phyloP scores from a whole-genome alignment of 129 eudicot species.

The Helichrysum umbraculigerum region DNA sequence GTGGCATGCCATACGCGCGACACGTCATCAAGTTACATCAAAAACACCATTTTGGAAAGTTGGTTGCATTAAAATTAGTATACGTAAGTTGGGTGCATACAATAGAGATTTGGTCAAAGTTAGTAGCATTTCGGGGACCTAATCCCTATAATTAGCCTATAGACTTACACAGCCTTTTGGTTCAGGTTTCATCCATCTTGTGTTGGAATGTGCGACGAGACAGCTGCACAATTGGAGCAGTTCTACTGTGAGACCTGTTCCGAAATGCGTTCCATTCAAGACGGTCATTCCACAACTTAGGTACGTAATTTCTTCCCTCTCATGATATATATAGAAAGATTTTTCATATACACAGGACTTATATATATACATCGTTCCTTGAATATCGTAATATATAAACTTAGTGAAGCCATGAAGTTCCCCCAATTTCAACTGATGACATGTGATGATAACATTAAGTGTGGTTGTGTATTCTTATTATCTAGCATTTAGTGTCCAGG shows the following conservation, averaged over 20 bases:
- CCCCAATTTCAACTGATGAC: too few species aligned
- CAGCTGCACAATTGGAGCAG: conserved; percentile 55
- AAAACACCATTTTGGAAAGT: too few species aligned
- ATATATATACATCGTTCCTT: background rate
- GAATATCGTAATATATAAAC: background rate
- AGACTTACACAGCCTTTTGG: conserved; percentile 22
- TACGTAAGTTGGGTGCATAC: too few species aligned
- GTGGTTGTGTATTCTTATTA: too few species aligned
- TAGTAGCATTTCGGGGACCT: too few species aligned
- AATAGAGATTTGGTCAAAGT: too few species aligned
- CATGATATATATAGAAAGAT: background rate
- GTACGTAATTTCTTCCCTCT: conserved; percentile 41
- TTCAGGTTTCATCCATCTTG: conserved; percentile 87
- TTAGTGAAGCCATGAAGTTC: too few species aligned
- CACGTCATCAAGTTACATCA: too few species aligned
- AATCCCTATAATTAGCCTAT: too few species aligned
- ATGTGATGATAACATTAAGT: too few species aligned
- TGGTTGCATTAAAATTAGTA: too few species aligned
- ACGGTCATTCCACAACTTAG: conserved; percentile 39
- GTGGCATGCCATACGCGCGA: too few species aligned
- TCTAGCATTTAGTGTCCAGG: background rate
- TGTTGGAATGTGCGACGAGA: conserved; percentile 66
- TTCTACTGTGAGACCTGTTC: conserved; percentile 64
- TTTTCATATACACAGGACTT: background rate
- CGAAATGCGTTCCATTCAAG: conserved; percentile 31